phyloP scores from a whole-genome alignment of 2,329 filamentous ascomycete species.

The Gaeumannomyces tritici region DNA sequence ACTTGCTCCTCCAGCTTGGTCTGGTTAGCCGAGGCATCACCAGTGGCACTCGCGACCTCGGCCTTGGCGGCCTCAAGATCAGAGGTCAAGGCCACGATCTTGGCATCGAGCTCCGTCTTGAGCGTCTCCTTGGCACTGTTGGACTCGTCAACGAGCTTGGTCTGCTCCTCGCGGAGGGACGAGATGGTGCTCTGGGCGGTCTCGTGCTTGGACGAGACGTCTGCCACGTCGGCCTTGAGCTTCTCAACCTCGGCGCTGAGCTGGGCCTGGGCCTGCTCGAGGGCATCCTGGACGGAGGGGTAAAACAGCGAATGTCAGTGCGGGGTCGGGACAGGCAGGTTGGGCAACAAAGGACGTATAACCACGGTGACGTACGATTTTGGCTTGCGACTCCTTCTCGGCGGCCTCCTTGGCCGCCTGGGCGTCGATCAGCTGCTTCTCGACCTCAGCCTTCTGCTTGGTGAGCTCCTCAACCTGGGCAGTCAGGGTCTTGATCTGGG shows the following conservation, averaged over 20 bases:
- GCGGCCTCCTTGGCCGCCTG: constrained; percentile 3
- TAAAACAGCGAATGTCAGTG: neutral
- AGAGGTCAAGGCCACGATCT: constrained; percentile 1
- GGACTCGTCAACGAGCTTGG: constrained; percentile 3
- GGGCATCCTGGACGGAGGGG: neutral
- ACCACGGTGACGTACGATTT: neutral
- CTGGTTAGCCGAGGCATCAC: neutral
- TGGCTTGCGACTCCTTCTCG: constrained; percentile 2
- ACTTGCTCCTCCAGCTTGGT: constrained; percentile 4
- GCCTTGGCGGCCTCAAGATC: constrained; percentile 3
- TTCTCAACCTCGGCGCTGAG: constrained; percentile 4
- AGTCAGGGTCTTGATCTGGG: constrained; percentile 5
- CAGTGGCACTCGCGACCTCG: constrained; percentile 1
- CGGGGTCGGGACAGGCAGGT: neutral
- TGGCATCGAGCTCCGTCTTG: constrained; percentile 5
- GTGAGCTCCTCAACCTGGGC: neutral
- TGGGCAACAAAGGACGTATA: neutral
- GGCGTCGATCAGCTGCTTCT: constrained; percentile 1
- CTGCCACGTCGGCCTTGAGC: constrained; percentile 5
- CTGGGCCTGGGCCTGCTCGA: constrained; percentile 2
- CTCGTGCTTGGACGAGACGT: constrained; percentile 4
- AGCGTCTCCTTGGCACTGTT: constrained; percentile 2
- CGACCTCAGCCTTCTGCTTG: constrained; percentile 5
- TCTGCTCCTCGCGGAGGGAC: constrained; percentile 4
- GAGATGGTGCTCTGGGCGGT: constrained; percentile 6